Percentiles rank a stretch among this genome's conserved stretches.
phyloP scores from a whole-genome alignment of 2,329 filamentous ascomycete genomes.

The Grosmannia penicillata region DNA sequence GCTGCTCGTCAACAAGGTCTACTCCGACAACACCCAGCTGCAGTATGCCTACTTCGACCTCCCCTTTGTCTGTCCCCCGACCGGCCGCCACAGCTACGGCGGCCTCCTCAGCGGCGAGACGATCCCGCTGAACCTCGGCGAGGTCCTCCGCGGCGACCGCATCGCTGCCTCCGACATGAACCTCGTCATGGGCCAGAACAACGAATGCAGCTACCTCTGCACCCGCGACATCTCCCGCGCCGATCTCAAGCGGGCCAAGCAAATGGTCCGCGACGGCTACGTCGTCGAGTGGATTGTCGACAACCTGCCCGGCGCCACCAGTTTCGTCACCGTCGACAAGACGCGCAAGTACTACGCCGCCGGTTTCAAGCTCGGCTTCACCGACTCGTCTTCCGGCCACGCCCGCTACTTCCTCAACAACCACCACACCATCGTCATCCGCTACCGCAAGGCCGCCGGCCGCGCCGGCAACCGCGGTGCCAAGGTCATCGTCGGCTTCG shows the following conservation, averaged over 20 bases:
- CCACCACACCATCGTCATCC: conserved; percentile 72
- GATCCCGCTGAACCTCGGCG: conserved; percentile 70
- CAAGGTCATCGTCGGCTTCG: conserved; percentile 76
- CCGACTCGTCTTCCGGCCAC: conserved; percentile 45
- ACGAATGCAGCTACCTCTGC: conserved; percentile 59
- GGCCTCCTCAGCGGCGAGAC: conserved; percentile 62
- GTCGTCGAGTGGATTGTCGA: conserved; percentile 91
- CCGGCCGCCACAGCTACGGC: conserved; percentile 48
- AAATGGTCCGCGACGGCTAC: conserved; percentile 65
- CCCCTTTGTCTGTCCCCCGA: conserved; percentile 73
- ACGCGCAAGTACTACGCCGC: conserved; percentile 76
- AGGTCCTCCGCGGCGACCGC: conserved; percentile 74
- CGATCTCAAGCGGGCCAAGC: conserved; percentile 51
- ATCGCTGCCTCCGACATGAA: conserved; percentile 78
- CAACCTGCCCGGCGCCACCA: conserved; percentile 77
- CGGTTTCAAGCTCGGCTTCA: conserved; percentile 77
- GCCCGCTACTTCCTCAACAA: conserved; percentile 69
- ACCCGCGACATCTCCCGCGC: conserved; percentile 47
- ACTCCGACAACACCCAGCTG: conserved; percentile 78
- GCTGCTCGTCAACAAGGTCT: conserved; percentile 83
- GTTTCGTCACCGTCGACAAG: conserved; percentile 76
- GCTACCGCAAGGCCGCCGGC: conserved; percentile 58
- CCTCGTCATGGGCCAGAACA: conserved; percentile 61
- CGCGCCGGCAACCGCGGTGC: conserved; percentile 53
- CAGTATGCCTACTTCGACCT: conserved; percentile 85